phyloP scores from a whole-genome alignment of 2,329 filamentous ascomycete genomes.

The Alternaria incomplexa region DNA sequence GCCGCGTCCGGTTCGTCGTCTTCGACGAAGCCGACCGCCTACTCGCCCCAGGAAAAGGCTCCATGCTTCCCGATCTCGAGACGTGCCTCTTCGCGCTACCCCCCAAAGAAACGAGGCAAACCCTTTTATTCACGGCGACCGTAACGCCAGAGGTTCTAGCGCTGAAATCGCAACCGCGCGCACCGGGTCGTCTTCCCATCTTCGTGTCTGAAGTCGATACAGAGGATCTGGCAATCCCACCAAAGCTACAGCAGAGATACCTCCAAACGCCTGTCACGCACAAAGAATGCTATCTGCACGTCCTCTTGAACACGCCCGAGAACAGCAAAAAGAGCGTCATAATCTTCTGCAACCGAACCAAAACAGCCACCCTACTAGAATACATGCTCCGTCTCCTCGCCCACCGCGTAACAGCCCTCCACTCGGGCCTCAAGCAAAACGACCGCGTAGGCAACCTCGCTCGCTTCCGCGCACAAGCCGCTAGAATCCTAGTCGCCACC shows the following conservation, averaged over 20 bases:
- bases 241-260: conserved; percentile 82
- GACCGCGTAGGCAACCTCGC: conserved; percentile 87
- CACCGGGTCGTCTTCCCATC: conserved; percentile 73
- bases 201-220: conserved; percentile 91
- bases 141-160: conserved; percentile 91
- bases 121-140: conserved; percentile 93
- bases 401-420: conserved; percentile 89
- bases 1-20: conserved; percentile 82
- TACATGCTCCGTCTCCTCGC: conserved; percentile 84
- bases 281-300: conserved; percentile 92
- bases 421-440: conserved; percentile 83
- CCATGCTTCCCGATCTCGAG: conserved; percentile 93
- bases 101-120: conserved; percentile 80
- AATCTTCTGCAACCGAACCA: conserved; percentile 92
- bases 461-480: conserved; percentile 87
- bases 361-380: conserved; percentile 87
- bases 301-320: conserved; percentile 74
- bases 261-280: conserved; percentile 89
- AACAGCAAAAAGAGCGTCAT: conserved; percentile 82
- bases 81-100: conserved; percentile 85
- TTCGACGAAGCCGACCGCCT: conserved; percentile 95
- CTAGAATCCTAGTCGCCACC: conserved; percentile 89
- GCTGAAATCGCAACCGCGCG: conserved; percentile 78
- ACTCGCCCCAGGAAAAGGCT: conserved; percentile 75
- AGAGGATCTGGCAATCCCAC: conserved; percentile 73